A percentile compares a stretch with the other conserved stretches of the same genome.
Conservation (phyloP, 805 yeast genomes). For the Jamesozyma jinghongensis region DNA sequence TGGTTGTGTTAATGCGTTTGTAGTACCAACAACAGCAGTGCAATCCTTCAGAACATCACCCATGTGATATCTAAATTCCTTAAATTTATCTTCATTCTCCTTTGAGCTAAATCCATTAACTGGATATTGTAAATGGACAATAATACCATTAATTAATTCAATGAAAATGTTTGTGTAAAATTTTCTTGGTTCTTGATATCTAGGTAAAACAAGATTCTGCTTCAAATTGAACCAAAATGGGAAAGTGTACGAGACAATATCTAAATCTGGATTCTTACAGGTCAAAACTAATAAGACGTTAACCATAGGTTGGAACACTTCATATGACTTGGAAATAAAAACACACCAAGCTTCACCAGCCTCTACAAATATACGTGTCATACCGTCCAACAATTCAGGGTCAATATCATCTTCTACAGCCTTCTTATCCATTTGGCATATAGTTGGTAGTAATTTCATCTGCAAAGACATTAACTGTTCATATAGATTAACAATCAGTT, state of each 20-base stretch:
- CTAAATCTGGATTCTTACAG: constrained; percentile 71
- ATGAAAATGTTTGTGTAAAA: constrained; percentile 19
- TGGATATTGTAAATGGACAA: constrained; percentile 74
- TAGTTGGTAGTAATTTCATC: constrained; percentile 37
- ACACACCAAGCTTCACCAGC: constrained; percentile 97
- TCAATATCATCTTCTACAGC: constrained; percentile 41
- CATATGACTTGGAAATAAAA: constrained; percentile 63
- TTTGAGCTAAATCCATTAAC: constrained; percentile 50
- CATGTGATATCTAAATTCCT: constrained; percentile 90
- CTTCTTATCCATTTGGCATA: constrained; percentile 8
- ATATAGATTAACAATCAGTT: constrained; percentile 56
- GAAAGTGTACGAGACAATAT: constrained; percentile 82
- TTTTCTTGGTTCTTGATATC: constrained; percentile 22
- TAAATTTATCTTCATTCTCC: constrained; percentile 86
- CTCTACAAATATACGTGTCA: constrained; percentile 73
- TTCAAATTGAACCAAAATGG: constrained; percentile 84
- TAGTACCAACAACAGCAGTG: constrained; percentile 80
- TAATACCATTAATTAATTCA: constrained; percentile 27
- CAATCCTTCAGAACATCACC: constrained; percentile 97
- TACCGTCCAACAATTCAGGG: constrained; percentile 51
- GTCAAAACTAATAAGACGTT: constrained; percentile 63
- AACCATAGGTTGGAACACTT: constrained; percentile 61
- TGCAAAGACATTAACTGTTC: constrained; percentile 57
- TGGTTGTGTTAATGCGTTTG: constrained; percentile 61
- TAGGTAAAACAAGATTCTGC: constrained; percentile 40